Conservation (phyloP, 2,329 filamentous ascomycete species). For the Colletotrichum sp. region DNA sequence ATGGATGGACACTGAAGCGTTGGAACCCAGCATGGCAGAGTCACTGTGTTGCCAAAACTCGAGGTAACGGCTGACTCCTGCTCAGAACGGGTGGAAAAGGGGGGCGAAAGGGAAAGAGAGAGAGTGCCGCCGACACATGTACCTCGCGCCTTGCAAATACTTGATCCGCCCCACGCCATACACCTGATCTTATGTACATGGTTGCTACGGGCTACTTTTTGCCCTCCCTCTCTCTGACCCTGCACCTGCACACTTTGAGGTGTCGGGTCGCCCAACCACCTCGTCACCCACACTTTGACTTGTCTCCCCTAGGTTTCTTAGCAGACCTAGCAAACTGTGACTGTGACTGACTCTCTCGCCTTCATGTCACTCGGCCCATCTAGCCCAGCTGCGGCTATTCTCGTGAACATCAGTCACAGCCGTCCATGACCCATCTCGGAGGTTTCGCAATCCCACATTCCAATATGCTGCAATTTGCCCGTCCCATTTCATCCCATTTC, state of each 20-base stretch:
- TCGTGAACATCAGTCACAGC: neutral
- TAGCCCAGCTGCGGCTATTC: neutral
- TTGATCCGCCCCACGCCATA: neutral
- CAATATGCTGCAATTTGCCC: constrained; percentile 7
- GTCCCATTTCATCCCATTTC: neutral
- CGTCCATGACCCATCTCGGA: constrained; percentile 9
- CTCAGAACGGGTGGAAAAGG: neutral
- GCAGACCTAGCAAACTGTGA: neutral
- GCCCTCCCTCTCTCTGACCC: neutral
- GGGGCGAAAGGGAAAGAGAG: neutral
- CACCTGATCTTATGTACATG: neutral
- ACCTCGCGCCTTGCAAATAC: neutral
- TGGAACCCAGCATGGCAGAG: neutral
- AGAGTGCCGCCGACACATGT: neutral
- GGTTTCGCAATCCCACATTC: constrained; percentile 15
- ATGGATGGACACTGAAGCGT: neutral
- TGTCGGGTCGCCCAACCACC: neutral
- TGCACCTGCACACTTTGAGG: neutral
- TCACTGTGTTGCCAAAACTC: neutral
- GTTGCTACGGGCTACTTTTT: neutral
- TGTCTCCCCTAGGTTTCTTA: neutral
- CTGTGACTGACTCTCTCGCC: neutral
- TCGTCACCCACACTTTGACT: neutral
- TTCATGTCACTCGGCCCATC: neutral
- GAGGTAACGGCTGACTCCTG: neutral